phyloP scores from a whole-genome alignment of 106 monocot species.

The Cymbidium sinense region DNA sequence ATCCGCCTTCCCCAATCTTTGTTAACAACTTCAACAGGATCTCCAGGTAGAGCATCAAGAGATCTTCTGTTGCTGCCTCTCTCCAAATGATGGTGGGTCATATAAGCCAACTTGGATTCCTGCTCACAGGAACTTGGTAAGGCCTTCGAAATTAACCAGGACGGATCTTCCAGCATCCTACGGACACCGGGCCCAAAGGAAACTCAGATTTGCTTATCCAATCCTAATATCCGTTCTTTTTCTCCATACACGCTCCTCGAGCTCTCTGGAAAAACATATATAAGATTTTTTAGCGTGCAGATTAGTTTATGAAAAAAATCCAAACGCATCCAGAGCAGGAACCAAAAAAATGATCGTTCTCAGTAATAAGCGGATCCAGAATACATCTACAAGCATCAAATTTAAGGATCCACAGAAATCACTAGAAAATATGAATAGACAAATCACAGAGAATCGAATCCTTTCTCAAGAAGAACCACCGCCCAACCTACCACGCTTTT shows the following conservation, averaged over 20 bases:
- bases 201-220: neutral
- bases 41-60: neutral
- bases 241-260: neutral
- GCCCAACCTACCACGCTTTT: neutral
- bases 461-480: neutral
- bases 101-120: slow-evolving; percentile 23
- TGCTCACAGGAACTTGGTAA: slow-evolving; percentile 18
- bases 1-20: slow-evolving; percentile 1
- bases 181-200: neutral
- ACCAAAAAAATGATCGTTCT: neutral
- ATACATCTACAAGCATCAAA: neutral
- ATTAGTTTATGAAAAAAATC: neutral
- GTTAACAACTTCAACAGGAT: neutral
- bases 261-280: neutral
- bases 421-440: neutral
- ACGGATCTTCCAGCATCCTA: slow-evolving; percentile 21
- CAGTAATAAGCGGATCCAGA: neutral
- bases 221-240: neutral
- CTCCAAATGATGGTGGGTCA: slow-evolving; percentile 8
- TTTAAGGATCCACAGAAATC: neutral
- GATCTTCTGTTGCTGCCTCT: neutral
- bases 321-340: neutral
- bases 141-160: slow-evolving; percentile 11
- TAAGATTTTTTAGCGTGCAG: neutral
- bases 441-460: neutral